Base-by-base conservation (phyloP, 345 rosid genomes). In the Diplotaxis tenuifolia region DNA sequence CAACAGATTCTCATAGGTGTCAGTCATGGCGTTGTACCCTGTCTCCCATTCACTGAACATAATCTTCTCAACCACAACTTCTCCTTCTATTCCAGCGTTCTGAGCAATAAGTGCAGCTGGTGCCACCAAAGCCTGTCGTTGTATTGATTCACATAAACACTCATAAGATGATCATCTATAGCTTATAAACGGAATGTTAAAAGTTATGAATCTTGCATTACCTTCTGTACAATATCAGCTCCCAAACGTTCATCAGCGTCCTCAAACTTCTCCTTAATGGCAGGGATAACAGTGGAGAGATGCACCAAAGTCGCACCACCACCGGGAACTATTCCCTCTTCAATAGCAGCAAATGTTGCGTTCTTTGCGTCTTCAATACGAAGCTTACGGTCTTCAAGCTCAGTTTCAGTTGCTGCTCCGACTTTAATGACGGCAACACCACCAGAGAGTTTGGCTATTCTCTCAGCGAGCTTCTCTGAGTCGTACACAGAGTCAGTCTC, bases 251-350 rank as follows among this genome's bases (percentile, higher is more conserved):
- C 98, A 8, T 92, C 99, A 0, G 96, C 77, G 60, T 96, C 96
- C 66, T 83, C 89, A 4, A 96, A 76, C 57, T 65, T 86, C 23
- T 89, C 94, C 87, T 89, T 92, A 34, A 96, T 86, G 11, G 95
- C 86, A 18, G 89, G 87, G 56, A 96, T 88, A 47, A 9, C 32
- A 8, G 82, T 71, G 7, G 98, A 84, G 45, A 96, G 97, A 81
- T 96, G 98, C 49, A 90, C 99, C 61, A 89, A 75, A 50, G 99
- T 86, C 1, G 98, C 89, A 62, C 95, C 97, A 75, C 98, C 99
- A 21, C 99, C 99, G 2, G 99, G 98, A 15, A 96, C 97, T 49
- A 96, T 96, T 0, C 99, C 99, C 86, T 96, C 99, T 70, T 96
- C 98, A 2, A 92, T 88, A 71, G 99, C 98, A 65, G 99, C 99